Evolutionary conservation across 2,329 filamentous ascomycete species (phyloP).

Genomic region (Ustulina deusta): DNA sequence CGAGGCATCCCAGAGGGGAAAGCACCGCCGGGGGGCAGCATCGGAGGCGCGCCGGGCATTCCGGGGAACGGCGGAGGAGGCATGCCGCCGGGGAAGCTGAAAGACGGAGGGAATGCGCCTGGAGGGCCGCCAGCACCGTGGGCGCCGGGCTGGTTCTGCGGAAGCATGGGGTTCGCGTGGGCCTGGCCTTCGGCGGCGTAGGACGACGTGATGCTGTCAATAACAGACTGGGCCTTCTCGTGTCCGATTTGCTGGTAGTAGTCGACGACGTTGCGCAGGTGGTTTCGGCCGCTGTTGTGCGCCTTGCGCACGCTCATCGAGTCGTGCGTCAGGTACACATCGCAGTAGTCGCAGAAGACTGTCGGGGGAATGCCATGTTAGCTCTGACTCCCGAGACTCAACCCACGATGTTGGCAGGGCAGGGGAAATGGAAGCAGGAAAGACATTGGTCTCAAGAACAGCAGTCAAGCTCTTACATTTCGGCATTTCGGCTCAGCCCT

Average conservation of each 20-base stretch:
- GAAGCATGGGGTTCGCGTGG: conserved; percentile 85
- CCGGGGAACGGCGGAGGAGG: conserved; percentile 51
- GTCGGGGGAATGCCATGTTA: conserved; percentile 41
- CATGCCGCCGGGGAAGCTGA: conserved; percentile 71
- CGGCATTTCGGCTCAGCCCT: conserved; percentile 72
- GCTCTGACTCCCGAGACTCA: no score
- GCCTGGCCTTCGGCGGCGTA: conserved; percentile 95
- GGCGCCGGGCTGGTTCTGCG: conserved; percentile 72
- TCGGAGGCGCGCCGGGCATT: conserved; percentile 66
- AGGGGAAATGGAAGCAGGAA: conserved; percentile 46
- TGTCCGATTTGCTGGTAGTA: conserved; percentile 99
- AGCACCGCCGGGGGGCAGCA: conserved; percentile 55
- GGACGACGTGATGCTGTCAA: conserved; percentile 96
- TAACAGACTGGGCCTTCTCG: conserved; percentile 98
- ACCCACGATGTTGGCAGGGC: neutral
- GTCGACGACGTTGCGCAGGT: conserved; percentile 95
- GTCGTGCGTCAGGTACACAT: conserved; percentile 99
- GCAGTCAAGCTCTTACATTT: conserved; percentile 71
- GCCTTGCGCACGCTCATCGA: conserved; percentile 99
- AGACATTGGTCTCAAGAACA: conserved; percentile 46
- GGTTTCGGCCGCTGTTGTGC: conserved; percentile 96
- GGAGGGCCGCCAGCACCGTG: conserved; percentile 50
- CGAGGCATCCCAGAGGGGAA: conserved; percentile 64
- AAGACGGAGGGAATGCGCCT: conserved; percentile 62
- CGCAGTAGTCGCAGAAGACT: conserved; percentile 98